Evolutionary conservation across 176 grass and related monocot genomes (phyloP), one percentile per base, ranked within the genome.

Genomic region (Cocos nucifera): DNA sequence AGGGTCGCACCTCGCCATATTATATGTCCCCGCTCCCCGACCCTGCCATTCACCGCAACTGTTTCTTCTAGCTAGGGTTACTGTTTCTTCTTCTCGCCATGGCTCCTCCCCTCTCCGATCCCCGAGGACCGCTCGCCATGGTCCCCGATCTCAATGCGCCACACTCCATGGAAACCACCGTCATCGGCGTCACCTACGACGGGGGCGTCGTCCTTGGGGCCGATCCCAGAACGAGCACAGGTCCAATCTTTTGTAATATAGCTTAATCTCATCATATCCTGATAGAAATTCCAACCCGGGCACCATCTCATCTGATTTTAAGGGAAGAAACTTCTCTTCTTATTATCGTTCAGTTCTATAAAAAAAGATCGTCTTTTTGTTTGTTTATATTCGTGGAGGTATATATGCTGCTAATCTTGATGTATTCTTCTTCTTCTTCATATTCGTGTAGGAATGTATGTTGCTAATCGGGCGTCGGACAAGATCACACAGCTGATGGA

Each of bases 201-300:
- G 93, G 87, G 15, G 81, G 81, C 60, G 78, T 88, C 18, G 12
- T 92, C 56, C 93, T 98, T 60, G 93, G 78, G 19, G 93, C 93
- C 27, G 87, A 98, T 68, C 92, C 87, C 61, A 80, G 93, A 54
- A 98, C 84, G 66, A 98, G 84, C 76, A 98, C 87, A 1, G 87
- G 93, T 98, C 22, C 25, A 12, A 10, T 44, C 50, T 21, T 3
- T 66, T 19, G 22, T 9, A 4, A 21, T 51, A 15, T n/a, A 19
- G 23, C 28, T 6, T 50, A 9, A 44, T 44, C 35, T 44, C 35
- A 10, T 44, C 35, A 44, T 44, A 2, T 44, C 35, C 10, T 44
- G 35, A 12, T 44, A 12, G 1, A 44, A 10, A 44, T 44, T 14
- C 2, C 35, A 44, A 12, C 10, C 35, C 35, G 2, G 14, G 35